phyloP scores from a whole-genome alignment of 2,329 filamentous ascomycete genomes.

The Aureobasidium sp. region DNA sequence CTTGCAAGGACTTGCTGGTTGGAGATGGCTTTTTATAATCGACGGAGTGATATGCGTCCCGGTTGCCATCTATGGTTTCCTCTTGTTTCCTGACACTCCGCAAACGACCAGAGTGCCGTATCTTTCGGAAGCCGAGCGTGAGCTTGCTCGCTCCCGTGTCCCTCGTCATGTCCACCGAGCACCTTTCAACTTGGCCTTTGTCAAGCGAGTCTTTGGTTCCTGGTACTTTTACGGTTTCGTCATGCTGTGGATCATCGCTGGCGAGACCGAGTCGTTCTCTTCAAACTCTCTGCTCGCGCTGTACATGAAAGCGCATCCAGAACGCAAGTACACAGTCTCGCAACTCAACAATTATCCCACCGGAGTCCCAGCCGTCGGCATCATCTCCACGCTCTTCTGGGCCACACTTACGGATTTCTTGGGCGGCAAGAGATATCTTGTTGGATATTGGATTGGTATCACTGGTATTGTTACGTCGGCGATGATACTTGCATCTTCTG shows the following conservation, averaged over 20 bases:
- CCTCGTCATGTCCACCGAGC: constrained; percentile 38
- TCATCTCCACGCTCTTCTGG: constrained; percentile 57
- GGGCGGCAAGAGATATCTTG: constrained; percentile 56
- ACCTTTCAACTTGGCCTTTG: constrained; percentile 44
- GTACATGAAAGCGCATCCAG: constrained; percentile 44
- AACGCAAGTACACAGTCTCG: constrained; percentile 39
- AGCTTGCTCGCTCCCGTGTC: constrained; percentile 39
- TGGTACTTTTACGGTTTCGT: constrained; percentile 63
- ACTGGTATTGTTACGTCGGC: constrained; percentile 56
- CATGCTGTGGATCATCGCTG: constrained; percentile 61
- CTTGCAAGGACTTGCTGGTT: constrained; percentile 41
- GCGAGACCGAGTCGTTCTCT: constrained; percentile 64
- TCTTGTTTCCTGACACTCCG: constrained; percentile 45
- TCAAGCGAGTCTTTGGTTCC: constrained; percentile 50
- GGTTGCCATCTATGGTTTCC: constrained; percentile 47
- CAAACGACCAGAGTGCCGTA: constrained; percentile 43
- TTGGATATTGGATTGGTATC: constrained; percentile 60
- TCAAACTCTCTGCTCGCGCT: constrained; percentile 53
- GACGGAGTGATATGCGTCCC: constrained; percentile 48
- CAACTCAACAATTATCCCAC: constrained; percentile 50
- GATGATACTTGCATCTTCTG: constrained; percentile 52
- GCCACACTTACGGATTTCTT: constrained; percentile 61
- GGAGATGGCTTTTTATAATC: constrained; percentile 54
- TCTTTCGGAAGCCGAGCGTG: constrained; percentile 34
- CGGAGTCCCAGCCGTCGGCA: constrained; percentile 47